Base-by-base conservation (phyloP, 2,329 filamentous ascomycete species). In the Colletotrichum endophyticum region DNA sequence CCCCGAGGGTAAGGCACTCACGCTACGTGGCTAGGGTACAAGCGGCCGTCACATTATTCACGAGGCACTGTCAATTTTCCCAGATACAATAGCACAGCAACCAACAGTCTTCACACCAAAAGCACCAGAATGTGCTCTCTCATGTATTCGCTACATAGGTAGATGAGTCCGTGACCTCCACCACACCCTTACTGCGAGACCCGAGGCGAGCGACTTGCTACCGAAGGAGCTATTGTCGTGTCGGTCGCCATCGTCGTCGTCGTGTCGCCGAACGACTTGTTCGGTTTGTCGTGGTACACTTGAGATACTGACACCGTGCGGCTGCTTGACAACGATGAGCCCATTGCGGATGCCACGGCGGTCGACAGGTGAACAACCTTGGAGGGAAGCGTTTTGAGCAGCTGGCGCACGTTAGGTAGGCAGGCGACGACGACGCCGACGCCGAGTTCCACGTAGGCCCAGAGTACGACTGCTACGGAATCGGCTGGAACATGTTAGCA, bases 351-450 rank as follows among this genome's bases (percentile, higher is more conserved):
- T 39, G 25, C 66, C 32, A 6, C 22, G 27, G 12, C 70, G 27
- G 28, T 75, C 27, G 61, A 66, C n/a, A 75, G 27, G 22, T 66
- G 49, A 12, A 39, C n/a, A 15, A 75, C 62, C 53, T 72, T 72
- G 28, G 68, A 62, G 9, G 73, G 28, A 8, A 72, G 25, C 13
- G 25, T 44, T 56, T 67, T 72, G 1, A 86, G 79, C 0, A 86
- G 74, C 2, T 84, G 79, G 7, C 84, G 80, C 2, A 86, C 71
- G 1, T 83, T 81, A 0, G 85, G 85, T 80, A 87, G 79, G 63
- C 85, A 87, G 4, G 82, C 83, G 70, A 85, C 86, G 4, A 87
- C 82, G 8, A 86, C 80, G 30, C 83, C 84, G 15, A 86, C 81
- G 49, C 84, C 83, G 63, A 84, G 81, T 72, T 87, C 85, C 13